Evolutionary conservation across 257 asterid species (phyloP), one percentile per base, ranked within the genome.

Genomic region (Penstemon newberryi): DNA sequence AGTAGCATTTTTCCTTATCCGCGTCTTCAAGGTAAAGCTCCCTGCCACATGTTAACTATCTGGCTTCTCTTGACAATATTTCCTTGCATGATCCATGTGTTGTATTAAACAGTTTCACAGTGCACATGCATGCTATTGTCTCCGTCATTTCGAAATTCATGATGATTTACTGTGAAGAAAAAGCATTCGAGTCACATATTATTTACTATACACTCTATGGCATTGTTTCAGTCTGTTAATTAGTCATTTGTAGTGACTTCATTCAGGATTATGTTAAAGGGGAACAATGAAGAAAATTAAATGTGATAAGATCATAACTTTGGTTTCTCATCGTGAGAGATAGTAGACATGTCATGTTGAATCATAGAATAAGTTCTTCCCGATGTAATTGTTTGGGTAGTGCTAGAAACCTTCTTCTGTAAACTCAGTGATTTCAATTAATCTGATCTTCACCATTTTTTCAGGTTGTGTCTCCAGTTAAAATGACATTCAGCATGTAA

Each of bases 391-490:
- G 42, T 46, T 49, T 63, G 55, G 56, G 56, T 37, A 43, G 19
- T 56, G 49, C 61, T 40, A 25, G 55, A 36, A 63, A 49, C 62
- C 54, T 38, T 40, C 44, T 11, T 43, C 41, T 4, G 3, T 1
- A 37, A 37, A 0, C 36, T 37, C 46, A 40, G 11, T 10, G 9
- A 15, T 37, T 7, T 42, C 9, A 55, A 36, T 66, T 51, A 15
- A 47, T 8, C 52, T 70, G 56, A 50, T 72, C 12, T 67, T 73
- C 36, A 67, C 36, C 38, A 43, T 9, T 56, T 33, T 58, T 58
- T 19, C 88, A 90, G 97, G 94, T 90, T 65, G 96, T 90, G 60
- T 73, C 88, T 7, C 97, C 97, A 15, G 96, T 86, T 73, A 88
- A 88, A 70, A 90, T 90, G 97, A 88, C 97, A 13, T 82, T 88